phyloP scores from a whole-genome alignment of 148 eudicot genomes.

The Diospyros kaki region DNA sequence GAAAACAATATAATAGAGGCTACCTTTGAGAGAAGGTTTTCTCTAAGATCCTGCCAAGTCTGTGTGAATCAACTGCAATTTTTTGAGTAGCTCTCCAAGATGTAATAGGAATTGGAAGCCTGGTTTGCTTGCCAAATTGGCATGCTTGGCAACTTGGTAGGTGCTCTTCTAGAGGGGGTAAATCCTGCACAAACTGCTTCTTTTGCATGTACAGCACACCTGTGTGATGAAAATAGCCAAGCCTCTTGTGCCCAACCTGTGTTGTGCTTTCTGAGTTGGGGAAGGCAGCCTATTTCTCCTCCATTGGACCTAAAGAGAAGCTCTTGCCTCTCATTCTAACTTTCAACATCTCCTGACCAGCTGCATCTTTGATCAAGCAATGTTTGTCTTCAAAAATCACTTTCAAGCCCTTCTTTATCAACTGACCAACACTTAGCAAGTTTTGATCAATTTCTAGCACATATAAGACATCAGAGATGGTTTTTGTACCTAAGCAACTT shows the following conservation, averaged over 20 bases:
- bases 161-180: background rate
- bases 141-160: too few relatives aligned
- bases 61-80: background rate
- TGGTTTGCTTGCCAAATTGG: background rate
- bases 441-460: background rate
- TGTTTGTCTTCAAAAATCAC: too few relatives aligned
- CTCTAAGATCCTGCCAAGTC: too few relatives aligned
- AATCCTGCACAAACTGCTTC: background rate
- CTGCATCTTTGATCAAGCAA: too few relatives aligned
- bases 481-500: background rate
- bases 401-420: too few relatives aligned
- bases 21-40: too few relatives aligned
- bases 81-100: constrained; percentile 8
- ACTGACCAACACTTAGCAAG: background rate
- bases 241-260: constrained; percentile 9
- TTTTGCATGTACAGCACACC: background rate
- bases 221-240: background rate
- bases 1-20: background rate
- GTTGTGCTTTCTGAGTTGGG: too few relatives aligned
- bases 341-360: too few relatives aligned
- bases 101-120: constrained; percentile 3
- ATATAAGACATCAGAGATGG: background rate
- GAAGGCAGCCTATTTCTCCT: too few relatives aligned
- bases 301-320: too few relatives aligned
- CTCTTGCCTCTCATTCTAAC: too few relatives aligned